Conservation (phyloP, 106 monocot genomes). For the Dendrobium catenatum region DNA sequence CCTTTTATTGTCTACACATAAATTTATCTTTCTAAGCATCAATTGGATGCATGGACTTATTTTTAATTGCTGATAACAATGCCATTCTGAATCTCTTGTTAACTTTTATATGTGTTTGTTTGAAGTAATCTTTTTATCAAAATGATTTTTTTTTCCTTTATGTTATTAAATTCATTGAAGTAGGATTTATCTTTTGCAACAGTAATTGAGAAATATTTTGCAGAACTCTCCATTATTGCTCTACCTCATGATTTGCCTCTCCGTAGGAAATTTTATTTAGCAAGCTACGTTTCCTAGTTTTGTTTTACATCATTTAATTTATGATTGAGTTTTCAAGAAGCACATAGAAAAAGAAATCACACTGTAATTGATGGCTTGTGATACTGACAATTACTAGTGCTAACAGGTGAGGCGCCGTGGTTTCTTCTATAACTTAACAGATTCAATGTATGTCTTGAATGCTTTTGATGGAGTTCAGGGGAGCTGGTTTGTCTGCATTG, state of each 20-base stretch:
- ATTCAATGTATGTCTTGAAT: conserved; percentile 2
- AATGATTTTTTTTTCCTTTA: too few relatives aligned
- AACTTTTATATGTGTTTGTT: too few relatives aligned
- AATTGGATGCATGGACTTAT: too few relatives aligned
- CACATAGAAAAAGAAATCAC: not conserved
- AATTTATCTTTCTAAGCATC: too few relatives aligned
- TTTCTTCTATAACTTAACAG: conserved; percentile 5
- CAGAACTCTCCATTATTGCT: not conserved
- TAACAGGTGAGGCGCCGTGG: conserved; percentile 6
- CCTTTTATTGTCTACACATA: too few relatives aligned
- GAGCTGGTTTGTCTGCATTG: conserved; percentile 5
- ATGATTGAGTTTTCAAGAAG: not conserved
- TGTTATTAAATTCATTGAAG: not conserved
- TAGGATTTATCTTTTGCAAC: not conserved
- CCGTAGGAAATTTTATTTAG: not conserved
- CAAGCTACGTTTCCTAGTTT: not conserved
- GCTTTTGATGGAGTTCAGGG: conserved; percentile 7
- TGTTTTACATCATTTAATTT: not conserved
- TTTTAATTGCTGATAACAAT: too few relatives aligned
- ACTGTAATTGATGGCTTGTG: not conserved
- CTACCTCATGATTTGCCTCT: not conserved
- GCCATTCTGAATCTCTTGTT: too few relatives aligned
- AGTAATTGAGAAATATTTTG: not conserved
- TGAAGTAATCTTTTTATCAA: not conserved
- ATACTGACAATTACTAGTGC: not conserved